These are phyloP conservation scores for Geranium rotundifolium DNA, from an alignment of 345 rosid species.

Conservation along the genomic window DNA sequence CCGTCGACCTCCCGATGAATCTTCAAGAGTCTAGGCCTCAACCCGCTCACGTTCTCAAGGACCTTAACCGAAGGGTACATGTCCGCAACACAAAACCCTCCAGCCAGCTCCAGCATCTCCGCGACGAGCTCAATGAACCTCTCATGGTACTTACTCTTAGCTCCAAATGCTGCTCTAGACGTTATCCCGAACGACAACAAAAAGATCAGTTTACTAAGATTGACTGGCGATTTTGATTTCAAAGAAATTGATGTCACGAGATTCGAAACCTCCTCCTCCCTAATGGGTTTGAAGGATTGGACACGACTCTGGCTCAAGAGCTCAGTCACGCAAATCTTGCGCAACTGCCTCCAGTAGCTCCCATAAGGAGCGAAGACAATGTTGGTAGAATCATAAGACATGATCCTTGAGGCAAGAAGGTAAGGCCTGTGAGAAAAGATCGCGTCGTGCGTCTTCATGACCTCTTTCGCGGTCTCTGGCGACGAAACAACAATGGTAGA, in stretches of 20 bases:
- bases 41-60: not conserved
- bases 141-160: not conserved
- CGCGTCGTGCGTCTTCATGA: conserved; percentile 19
- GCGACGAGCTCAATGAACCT: not conserved
- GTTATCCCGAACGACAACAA: not conserved
- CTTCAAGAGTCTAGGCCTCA: not conserved
- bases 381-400: conserved; percentile 6
- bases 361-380: conserved; percentile 13
- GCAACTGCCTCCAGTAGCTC: conserved; percentile 20
- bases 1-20: not conserved
- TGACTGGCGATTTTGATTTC: not conserved
- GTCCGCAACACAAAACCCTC: not conserved
- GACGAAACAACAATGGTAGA: conserved; percentile 19
- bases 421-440: conserved; percentile 14
- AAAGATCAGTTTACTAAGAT: conserved; percentile 1
- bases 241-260: not conserved
- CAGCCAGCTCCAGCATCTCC: not conserved
- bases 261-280: conserved; percentile 4
- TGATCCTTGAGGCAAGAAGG: not conserved
- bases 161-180: conserved; percentile 5
- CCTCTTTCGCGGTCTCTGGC: conserved; percentile 13
- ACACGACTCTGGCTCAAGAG: conserved; percentile 10
- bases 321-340: conserved; percentile 12
- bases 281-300: conserved; percentile 6
- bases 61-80: not conserved